Evolutionary conservation across 768 basidiomycete species (phyloP).

Genomic region (Filobasidium wieringae): DNA sequence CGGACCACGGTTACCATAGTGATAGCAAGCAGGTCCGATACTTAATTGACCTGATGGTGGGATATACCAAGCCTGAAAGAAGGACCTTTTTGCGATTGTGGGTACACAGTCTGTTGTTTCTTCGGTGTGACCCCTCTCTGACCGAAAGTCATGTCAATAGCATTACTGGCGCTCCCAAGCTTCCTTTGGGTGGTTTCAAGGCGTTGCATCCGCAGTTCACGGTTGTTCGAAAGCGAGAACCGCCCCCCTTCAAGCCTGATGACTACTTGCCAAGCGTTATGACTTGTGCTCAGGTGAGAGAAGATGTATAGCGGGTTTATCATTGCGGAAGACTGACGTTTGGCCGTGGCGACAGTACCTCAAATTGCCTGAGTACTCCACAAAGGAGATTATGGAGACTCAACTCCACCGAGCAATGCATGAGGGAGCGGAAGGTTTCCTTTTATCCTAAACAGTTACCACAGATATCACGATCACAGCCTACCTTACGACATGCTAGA

Average conservation of each 20-base stretch:
- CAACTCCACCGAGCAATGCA: constrained; percentile 74
- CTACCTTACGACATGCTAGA: too few relatives aligned
- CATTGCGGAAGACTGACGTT: not conserved
- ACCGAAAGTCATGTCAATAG: too few relatives aligned
- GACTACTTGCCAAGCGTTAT: constrained; percentile 95
- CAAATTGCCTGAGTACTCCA: constrained; percentile 90
- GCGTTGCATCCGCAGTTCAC: constrained; percentile 87
- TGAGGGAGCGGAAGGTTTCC: constrained; percentile 94
- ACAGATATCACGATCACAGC: too few relatives aligned
- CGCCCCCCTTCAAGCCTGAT: constrained; percentile 56
- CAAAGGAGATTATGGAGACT: constrained; percentile 68
- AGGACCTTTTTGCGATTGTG: constrained; percentile 82
- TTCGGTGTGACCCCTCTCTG: too few relatives aligned
- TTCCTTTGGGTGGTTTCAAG: constrained; percentile 94
- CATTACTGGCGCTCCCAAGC: constrained; percentile 90
- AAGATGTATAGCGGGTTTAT: not conserved
- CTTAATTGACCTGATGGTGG: constrained; percentile 73
- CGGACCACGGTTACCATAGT: constrained; percentile 94
- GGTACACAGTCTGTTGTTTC: constrained; percentile 17
- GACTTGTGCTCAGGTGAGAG: constrained; percentile 60
- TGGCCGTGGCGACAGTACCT: constrained; percentile 43
- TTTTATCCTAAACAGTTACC: constrained; percentile 58
- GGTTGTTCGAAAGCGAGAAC: constrained; percentile 81
- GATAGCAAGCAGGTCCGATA: constrained; percentile 85
- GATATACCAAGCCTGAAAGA: constrained; percentile 59